Evolutionary conservation across 305 asterid species (phyloP).

Genomic region (Rubia occidens): DNA sequence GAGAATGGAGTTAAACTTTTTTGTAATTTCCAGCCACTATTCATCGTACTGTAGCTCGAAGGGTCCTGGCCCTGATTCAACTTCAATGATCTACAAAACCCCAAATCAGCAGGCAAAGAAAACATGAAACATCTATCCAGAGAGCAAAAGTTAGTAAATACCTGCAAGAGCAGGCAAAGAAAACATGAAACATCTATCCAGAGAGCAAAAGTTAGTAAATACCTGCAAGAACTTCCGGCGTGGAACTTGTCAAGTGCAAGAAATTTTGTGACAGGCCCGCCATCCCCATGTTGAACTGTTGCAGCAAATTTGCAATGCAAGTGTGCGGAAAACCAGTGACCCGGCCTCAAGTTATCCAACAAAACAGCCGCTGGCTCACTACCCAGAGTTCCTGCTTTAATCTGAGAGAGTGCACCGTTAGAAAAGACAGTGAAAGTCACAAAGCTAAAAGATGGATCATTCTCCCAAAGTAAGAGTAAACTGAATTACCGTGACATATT

Average conservation of each 20-base stretch:
- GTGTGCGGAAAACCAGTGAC: conserved; percentile 93
- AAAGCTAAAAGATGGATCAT: not conserved
- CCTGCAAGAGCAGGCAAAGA: conserved; percentile 18
- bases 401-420: conserved; percentile 30
- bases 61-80: conserved; percentile 77
- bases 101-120: conserved; percentile 17
- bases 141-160: too few species aligned
- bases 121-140: conserved; percentile 13
- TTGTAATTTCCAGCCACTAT: conserved; percentile 76
- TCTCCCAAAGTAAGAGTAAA: not conserved
- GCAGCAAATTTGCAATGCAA: conserved; percentile 96
- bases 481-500: not conserved
- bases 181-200: conserved; percentile 14
- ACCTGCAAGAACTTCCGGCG: conserved; percentile 81
- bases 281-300: conserved; percentile 71
- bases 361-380: conserved; percentile 80
- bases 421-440: conserved; percentile 8
- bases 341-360: conserved; percentile 70
- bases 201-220: conserved; percentile 14
- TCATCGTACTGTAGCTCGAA: conserved; percentile 79
- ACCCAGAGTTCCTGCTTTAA: conserved; percentile 67
- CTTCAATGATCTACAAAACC: conserved; percentile 53
- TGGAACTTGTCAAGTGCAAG: conserved; percentile 92
- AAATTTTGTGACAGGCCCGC: conserved; percentile 68
- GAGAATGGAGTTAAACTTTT: conserved; percentile 54